Percentiles rank a stretch among this genome's conserved stretches.
These are phyloP conservation scores for Phytophthora colocasiae DNA, from an alignment of 352 stramenopile genomes.

Conservation along the genomic window DNA sequence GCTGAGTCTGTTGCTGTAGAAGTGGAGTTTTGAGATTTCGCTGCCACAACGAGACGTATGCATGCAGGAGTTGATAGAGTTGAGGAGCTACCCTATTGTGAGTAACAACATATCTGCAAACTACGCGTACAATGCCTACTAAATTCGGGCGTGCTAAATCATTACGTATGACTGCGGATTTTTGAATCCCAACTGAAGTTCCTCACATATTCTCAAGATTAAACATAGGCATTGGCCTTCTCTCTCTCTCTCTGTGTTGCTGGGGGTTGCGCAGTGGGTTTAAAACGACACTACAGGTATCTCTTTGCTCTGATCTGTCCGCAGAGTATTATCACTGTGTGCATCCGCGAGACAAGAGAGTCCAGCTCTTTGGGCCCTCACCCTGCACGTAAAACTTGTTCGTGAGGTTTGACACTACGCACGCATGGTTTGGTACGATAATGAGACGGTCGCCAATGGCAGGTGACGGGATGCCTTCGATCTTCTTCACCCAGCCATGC, in stretches of 20 bases:
- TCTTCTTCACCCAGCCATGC: slow-evolving; percentile 71
- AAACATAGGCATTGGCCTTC: too few species aligned
- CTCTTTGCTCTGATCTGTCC: too few species aligned
- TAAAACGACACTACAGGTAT: too few species aligned
- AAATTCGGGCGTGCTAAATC: too few species aligned
- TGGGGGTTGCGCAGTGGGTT: too few species aligned
- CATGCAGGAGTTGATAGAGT: not conserved
- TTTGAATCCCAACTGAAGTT: too few species aligned
- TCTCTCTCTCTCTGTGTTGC: too few species aligned
- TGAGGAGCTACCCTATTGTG: slow-evolving; percentile 1
- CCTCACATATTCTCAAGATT: too few species aligned
- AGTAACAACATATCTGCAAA: slow-evolving; percentile 37
- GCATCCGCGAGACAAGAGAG: slow-evolving; percentile 64
- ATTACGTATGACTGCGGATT: too few species aligned
- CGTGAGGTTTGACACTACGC: slow-evolving; percentile 71
- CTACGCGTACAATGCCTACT: slow-evolving; percentile 8
- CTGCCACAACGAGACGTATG: slow-evolving; percentile 10
- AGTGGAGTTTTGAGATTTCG: slow-evolving; percentile 47
- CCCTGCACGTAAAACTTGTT: slow-evolving; percentile 68
- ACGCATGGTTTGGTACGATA: slow-evolving; percentile 78
- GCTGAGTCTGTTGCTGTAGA: too few species aligned
- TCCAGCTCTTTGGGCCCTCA: slow-evolving; percentile 54
- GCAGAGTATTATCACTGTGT: slow-evolving; percentile 41
- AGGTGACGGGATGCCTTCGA: slow-evolving; percentile 55
- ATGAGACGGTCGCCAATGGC: slow-evolving; percentile 63